Conservation (phyloP, 2,329 filamentous ascomycete species). For the Cladobotryum mycophilum region DNA sequence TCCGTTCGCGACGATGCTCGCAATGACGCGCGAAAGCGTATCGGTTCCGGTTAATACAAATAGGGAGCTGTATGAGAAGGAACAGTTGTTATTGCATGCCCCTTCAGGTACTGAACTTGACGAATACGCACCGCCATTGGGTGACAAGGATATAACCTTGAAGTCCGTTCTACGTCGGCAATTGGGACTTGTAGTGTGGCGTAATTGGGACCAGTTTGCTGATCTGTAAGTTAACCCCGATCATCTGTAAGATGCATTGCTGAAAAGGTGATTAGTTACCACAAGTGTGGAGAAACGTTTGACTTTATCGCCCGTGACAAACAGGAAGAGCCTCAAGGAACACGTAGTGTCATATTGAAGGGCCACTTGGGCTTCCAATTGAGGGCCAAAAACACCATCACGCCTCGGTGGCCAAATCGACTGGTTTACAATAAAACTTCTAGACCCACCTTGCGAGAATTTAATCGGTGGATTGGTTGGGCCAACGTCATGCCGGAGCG, state of each 20-base stretch:
- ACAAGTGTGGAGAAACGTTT: too few species aligned
- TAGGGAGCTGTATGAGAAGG: constrained; percentile 1
- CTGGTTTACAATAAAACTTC: constrained; percentile 12
- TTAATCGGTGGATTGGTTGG: constrained; percentile 21
- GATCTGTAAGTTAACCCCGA: constrained; percentile 11
- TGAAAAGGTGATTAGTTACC: constrained; percentile 1
- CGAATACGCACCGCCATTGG: background rate
- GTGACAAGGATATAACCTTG: background rate
- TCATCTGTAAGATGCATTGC: background rate
- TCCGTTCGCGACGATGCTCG: constrained; percentile 20
- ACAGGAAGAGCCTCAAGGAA: background rate
- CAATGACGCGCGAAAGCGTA: constrained; percentile 13
- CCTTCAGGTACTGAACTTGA: background rate
- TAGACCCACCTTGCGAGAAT: constrained; percentile 12
- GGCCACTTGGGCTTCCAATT: constrained; percentile 16
- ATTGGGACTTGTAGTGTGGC: constrained; percentile 18
- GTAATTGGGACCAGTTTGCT: constrained; percentile 21
- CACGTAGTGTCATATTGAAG: constrained; percentile 8
- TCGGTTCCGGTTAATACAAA: background rate
- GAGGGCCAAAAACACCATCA: constrained; percentile 17
- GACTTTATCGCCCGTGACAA: background rate
- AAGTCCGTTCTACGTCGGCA: constrained; percentile 12
- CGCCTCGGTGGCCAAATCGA: constrained; percentile 18
- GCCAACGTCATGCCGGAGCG: constrained; percentile 13
- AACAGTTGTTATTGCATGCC: constrained; percentile 3